Evolutionary conservation across 305 asterid genomes (phyloP).

Genomic region (Andrographis paniculata): DNA sequence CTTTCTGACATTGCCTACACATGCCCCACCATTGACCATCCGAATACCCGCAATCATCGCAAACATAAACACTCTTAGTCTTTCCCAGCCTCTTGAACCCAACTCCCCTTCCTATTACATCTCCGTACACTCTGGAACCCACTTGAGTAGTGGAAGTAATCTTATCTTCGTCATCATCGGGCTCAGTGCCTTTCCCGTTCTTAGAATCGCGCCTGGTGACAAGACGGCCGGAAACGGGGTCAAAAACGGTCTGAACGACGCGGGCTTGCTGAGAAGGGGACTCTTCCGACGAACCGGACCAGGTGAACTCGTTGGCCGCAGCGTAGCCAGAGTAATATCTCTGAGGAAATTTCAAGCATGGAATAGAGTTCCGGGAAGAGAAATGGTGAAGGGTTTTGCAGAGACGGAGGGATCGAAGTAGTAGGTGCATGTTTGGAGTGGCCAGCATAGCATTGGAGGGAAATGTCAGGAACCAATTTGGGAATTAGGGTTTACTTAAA

Average conservation of each 20-base stretch:
- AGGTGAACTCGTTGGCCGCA: constrained; percentile 26
- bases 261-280: constrained; percentile 21
- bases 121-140: constrained; percentile 42
- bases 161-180: constrained; percentile 18
- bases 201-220: constrained; percentile 30
- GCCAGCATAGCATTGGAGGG: too few species aligned
- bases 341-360: constrained; percentile 28
- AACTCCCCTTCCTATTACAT: constrained; percentile 31
- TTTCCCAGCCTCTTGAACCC: constrained; percentile 47
- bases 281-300: constrained; percentile 26
- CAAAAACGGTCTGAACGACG: constrained; percentile 40
- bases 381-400: constrained; percentile 27
- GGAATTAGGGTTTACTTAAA: too few species aligned
- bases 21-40: constrained; percentile 99
- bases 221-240: constrained; percentile 44
- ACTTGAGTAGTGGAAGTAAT: constrained; percentile 16
- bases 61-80: constrained; percentile 52
- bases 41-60: constrained; percentile 70
- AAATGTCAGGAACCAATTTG: too few species aligned
- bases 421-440: too few species aligned
- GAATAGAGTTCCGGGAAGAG: constrained; percentile 19
- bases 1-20: constrained; percentile 56
- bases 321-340: constrained; percentile 21
- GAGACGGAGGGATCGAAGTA: constrained; percentile 41
- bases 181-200: constrained; percentile 14